Evolutionary conservation across 257 asterid genomes (phyloP).

Genomic region (Knoxia roxburghii): DNA sequence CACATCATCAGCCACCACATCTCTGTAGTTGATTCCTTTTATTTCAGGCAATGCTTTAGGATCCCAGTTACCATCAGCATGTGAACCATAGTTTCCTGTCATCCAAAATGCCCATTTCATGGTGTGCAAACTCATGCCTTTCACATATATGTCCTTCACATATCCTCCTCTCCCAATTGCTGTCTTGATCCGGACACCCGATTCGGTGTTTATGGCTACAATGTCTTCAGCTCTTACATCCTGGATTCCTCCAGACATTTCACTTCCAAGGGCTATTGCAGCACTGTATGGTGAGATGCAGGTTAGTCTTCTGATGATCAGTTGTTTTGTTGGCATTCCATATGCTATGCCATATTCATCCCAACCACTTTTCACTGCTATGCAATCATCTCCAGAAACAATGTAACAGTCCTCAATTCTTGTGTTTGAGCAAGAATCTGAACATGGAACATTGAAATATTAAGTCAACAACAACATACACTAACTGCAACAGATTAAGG

Average conservation of each 20-base stretch:
- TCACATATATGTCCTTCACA: constrained; percentile 59
- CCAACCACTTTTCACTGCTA: constrained; percentile 93
- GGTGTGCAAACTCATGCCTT: constrained; percentile 67
- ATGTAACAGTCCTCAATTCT: constrained; percentile 71
- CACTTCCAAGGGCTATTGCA: constrained; percentile 83
- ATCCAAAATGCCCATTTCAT: constrained; percentile 95
- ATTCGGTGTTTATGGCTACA: constrained; percentile 67
- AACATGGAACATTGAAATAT: not conserved
- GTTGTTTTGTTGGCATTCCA: constrained; percentile 74
- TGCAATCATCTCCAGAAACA: constrained; percentile 78
- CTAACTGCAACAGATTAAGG: not conserved
- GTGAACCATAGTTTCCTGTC: constrained; percentile 89
- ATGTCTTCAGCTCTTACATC: constrained; percentile 73
- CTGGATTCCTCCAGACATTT: constrained; percentile 88
- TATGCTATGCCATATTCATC: constrained; percentile 76
- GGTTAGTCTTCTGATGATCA: constrained; percentile 60
- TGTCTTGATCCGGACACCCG: constrained; percentile 74
- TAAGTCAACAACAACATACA: not conserved
- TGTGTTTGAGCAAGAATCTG: constrained; percentile 88
- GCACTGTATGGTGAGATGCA: constrained; percentile 91
- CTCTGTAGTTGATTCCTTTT: constrained; percentile 61
- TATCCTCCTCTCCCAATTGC: constrained; percentile 71
- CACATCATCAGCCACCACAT: constrained; percentile 72
- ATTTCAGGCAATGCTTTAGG: constrained; percentile 68
- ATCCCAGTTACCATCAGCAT: constrained; percentile 62